Evolutionary conservation across 2,329 filamentous ascomycete species (phyloP), one percentile per base, ranked within the genome.

Genomic region (Fusarium haematococcum): DNA sequence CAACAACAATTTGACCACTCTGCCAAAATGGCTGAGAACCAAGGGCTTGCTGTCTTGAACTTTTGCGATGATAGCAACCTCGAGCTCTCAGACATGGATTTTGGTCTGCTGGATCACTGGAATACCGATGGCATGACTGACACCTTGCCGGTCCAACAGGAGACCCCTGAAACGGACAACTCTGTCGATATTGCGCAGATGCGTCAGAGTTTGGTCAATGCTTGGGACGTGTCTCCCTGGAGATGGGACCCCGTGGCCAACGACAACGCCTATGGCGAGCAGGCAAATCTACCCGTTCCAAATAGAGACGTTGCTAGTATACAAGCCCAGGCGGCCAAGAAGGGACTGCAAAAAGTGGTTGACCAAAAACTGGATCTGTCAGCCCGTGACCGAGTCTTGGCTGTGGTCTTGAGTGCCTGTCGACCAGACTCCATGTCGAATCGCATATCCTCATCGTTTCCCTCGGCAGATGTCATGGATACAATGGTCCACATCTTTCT

Each of bases 301-400:
- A 79, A 78, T 25, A 79, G 75, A 20, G 86, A 87, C 27, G 82
- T 81, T 3, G 77, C 80, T 5, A 82, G 78, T 37, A 79, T 82
- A 7, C 81, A 84, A 37, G 81, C 86, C 20, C 83, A 85, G 45
- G 81, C 84, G 56, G 81, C 80, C 57, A 76, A 81, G 50, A 81
- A 81, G 69, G 79, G 80, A 30, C 71, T 85, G 20, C 81, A 85
- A 71, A 82, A 83, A 56, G 81, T 87, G 14, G 76, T 86, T 45
- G 77, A 81, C 4, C 86, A 88, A 48, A 86, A 82, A 52, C 75
- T 90, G 20, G 84, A 87, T 32, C 79, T 82, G 27, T 82, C 86
- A 7, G 86, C 84, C 23, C 87, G 91, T 5, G 92, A 94, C 79
- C 87, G 87, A 56, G 87, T 93, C 2, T 83, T 94, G 65, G 91